phyloP scores from a whole-genome alignment of 352 stramenopile genomes.

The Phytophthora uliginosa region DNA sequence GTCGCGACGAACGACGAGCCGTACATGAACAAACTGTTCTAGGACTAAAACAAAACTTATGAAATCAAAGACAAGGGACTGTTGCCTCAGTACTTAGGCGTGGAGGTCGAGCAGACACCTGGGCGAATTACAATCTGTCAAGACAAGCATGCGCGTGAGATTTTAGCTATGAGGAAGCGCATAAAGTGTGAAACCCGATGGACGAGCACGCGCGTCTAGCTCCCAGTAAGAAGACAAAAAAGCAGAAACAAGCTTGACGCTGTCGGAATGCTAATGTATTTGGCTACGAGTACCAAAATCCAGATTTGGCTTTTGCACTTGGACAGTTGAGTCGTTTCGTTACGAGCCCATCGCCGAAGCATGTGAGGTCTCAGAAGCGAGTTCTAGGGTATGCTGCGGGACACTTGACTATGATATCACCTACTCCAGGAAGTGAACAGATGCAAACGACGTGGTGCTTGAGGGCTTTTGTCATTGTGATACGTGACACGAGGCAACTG shows the following conservation, averaged over 20 bases:
- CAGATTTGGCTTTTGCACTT: too few species aligned
- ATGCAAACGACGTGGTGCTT: too few species aligned
- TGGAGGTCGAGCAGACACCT: slow-evolving; percentile 5
- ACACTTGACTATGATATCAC: too few species aligned
- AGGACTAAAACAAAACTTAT: slow-evolving; percentile 7
- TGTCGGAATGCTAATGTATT: too few species aligned
- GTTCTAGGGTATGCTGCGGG: too few species aligned
- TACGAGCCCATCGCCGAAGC: too few species aligned
- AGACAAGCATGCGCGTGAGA: slow-evolving; percentile 8
- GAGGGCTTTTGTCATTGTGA: too few species aligned
- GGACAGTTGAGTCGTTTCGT: too few species aligned
- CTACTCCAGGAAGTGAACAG: too few species aligned
- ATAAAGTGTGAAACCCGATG: slow-evolving; percentile 14
- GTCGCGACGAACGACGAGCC: slow-evolving; percentile 5
- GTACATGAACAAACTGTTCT: slow-evolving; percentile 5
- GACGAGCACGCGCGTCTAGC: neutral
- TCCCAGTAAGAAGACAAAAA: neutral
- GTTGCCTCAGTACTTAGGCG: neutral
- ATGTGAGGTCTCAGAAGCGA: too few species aligned
- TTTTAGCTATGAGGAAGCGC: slow-evolving; percentile 12
- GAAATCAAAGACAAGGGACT: slow-evolving; percentile 13
- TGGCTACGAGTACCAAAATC: too few species aligned
- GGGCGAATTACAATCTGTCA: slow-evolving; percentile 6
- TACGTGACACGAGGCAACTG: too few species aligned
- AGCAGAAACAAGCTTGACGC: neutral